Evolutionary conservation across 164 flowering plant genomes (phyloP).

Genomic region (Liriodendron chinense): DNA sequence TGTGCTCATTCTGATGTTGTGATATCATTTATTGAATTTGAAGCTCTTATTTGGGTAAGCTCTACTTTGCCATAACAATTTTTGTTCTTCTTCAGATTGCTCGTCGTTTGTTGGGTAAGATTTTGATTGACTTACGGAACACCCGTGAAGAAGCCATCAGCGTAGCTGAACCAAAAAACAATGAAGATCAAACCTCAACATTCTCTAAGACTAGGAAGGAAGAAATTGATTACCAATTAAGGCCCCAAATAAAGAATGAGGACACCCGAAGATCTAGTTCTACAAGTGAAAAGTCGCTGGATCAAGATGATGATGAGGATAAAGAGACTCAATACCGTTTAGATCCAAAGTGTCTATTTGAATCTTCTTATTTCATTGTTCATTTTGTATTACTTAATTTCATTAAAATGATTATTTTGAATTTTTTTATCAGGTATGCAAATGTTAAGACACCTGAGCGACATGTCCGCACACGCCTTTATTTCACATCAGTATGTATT

Average conservation of each 20-base stretch:
- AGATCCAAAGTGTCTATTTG: constrained; percentile 72
- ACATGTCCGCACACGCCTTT: constrained; percentile 95
- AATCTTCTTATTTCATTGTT: constrained; percentile 10
- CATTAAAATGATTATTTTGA: constrained; percentile 9
- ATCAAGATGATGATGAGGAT: constrained; percentile 95
- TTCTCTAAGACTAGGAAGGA: constrained; percentile 36
- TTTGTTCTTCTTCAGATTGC: constrained; percentile 61
- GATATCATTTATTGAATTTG: background rate
- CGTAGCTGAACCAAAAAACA: constrained; percentile 80
- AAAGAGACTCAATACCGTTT: constrained; percentile 92
- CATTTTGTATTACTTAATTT: background rate
- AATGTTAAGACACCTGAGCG: constrained; percentile 97
- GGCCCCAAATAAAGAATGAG: constrained; percentile 49
- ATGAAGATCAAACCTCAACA: constrained; percentile 44
- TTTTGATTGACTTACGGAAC: constrained; percentile 90
- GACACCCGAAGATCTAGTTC: constrained; percentile 52
- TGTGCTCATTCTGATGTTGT: background rate
- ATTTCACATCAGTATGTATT: constrained; percentile 85
- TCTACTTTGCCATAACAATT: background rate
- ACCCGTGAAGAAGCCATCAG: constrained; percentile 92
- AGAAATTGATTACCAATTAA: constrained; percentile 44
- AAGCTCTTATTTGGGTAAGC: background rate
- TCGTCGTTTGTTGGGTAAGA: constrained; percentile 93
- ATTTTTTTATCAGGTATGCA: constrained; percentile 62
- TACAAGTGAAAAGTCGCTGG: constrained; percentile 71